Evolutionary conservation across 106 monocot genomes (phyloP), one percentile per base, ranked within the genome.

Genomic region (Iris macrosiphon): DNA sequence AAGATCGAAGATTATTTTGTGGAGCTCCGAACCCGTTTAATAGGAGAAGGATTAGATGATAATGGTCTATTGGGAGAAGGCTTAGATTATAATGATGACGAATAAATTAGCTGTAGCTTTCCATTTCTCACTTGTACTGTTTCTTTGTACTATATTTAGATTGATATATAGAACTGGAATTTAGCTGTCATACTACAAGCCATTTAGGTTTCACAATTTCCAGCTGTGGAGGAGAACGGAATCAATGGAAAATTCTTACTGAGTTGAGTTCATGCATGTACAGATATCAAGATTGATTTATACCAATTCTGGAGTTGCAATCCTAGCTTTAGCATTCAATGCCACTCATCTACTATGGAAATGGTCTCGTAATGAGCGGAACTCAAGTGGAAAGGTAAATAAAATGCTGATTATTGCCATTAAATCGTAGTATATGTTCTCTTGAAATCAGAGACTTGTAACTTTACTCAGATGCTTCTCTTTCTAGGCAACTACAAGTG

Each of bases 341-440:
- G 79, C 72, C 23, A 58, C 69, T 58, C 79, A 85, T 75, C 60
- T 72, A 39, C 75, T 85, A 10, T 85, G 84, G 84, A 85, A 85
- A 42, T 85, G 79, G 84, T 64, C 68, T 0, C 75, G 79, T 43
- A 79, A 60, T 61, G n/a, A n/a, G n/a, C n/a, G n/a, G n/a, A 79
- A 75, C 57, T 54, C 79, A 8, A 57, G 27, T 64, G 79, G 72
- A 40, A 85, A 85, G 79, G 84, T 85, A 53, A 35, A 28, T 1
- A 50, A 38, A 47, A 9, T 23, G 43, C 29, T 54, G 9, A 19
- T 3, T 54, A n/a, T 14, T 16, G 21, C 12, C 12, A 23, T 55
- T 50, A 14, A 27, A 7, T 1, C n/a, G n/a, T n/a, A 15, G 9
- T 33, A 53, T 28, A 15, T 14, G 29, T 49, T 49, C 49, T 49